Evolutionary conservation across 208 protist genomes (phyloP), one percentile per base, ranked within the genome.

Genomic region (Trypanosomatidae sp.): DNA sequence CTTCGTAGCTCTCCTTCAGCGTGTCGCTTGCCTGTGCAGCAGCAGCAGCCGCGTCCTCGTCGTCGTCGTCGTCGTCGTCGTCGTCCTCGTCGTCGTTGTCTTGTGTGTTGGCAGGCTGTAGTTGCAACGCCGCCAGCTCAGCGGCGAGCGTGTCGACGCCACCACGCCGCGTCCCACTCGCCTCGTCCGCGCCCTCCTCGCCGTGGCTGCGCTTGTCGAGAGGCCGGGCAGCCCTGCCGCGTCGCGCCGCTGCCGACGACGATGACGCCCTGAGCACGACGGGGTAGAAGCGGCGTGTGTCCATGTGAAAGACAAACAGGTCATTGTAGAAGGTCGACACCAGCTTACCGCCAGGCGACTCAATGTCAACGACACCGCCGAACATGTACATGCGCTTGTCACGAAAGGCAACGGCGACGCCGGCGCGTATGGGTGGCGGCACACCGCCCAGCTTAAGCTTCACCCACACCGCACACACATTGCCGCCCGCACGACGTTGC

Each of bases 231-330:
- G 40, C 13, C 16, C 25, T 33, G 28, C 39, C 48, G 10, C 39
- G 43, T 6, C 23, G 28, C 16, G 18, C 47, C 18, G 13, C 42
- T 0, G 11, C 38, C 15, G 46, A 58, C 38, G 47, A 55, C 10
- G 58, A 48, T 15, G 49, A 54, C 6, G 52, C 45, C 4, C 71
- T 71, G 20, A 95, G 63, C 41, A 88, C 69, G 18, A 92, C 59
- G 3, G 88, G 88, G 56, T 84, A 95, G 46, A 89, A 95, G 18
- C 80, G 67, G 49, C 85, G 65, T 2, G 67, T 76, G 43, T 93
- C 79, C 80, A 93, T 87, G 64, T 95, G 81, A 43, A 93, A 91
- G 4, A 89, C 66, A 48, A 86, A 92, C 20, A 96, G 67, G 33
- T 95, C 88, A 49, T 92, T 93, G 61, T 66, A 54, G 45, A 92